Conservation (phyloP, 2,329 filamentous ascomycete genomes). For the Penicillium sp. region DNA sequence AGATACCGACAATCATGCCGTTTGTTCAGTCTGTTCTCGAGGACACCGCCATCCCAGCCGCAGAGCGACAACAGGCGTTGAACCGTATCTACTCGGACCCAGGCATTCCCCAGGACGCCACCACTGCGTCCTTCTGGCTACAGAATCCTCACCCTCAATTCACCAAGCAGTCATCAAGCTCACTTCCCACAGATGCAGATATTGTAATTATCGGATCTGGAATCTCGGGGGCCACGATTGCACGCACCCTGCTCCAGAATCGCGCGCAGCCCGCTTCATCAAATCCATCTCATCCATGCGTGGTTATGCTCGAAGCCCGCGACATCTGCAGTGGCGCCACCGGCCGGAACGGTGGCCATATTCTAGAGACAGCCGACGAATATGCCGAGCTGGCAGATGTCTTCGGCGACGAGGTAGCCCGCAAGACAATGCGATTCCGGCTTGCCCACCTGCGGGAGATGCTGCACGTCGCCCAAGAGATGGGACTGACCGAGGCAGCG, state of each 20-base stretch:
- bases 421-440: conserved; percentile 23
- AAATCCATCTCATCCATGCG: conserved; percentile 6
- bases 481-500: conserved; percentile 19
- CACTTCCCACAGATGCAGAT: conserved; percentile 27
- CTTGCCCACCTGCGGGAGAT: conserved; percentile 25
- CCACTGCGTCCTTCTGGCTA: conserved; percentile 38
- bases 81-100: conserved; percentile 27
- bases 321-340: conserved; percentile 34
- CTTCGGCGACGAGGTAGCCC: conserved; percentile 22
- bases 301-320: conserved; percentile 34
- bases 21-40: conserved; percentile 21
- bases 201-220: conserved; percentile 34
- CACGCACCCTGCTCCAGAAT: conserved; percentile 22
- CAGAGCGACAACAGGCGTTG: conserved; percentile 25
- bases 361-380: conserved; percentile 28
- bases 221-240: conserved; percentile 28
- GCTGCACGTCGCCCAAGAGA: conserved; percentile 18
- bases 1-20: conserved; percentile 19
- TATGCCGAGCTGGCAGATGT: conserved; percentile 19
- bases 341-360: conserved; percentile 36
- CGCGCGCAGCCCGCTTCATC: conserved; percentile 2
- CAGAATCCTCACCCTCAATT: conserved; percentile 24
- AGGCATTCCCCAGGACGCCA: conserved; percentile 23
- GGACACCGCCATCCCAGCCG: conserved; percentile 16
- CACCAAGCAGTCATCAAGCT: conserved; percentile 13